Conservation (phyloP, 169 alveolate genomes). For the Cryptosporidium tyzzeri region DNA sequence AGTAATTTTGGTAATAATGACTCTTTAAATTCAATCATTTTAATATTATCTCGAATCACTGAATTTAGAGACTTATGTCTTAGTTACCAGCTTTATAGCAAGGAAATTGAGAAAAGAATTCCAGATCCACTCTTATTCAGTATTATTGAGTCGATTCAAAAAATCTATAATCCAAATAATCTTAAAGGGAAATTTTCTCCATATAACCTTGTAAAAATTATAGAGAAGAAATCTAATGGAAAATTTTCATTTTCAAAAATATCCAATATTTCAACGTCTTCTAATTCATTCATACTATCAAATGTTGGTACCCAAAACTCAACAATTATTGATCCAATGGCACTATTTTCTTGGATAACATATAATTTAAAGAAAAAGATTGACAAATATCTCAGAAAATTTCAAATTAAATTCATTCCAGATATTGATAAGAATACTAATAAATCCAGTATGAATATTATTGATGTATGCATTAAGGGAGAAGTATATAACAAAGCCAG, state of each 20-base stretch:
- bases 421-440: neutral
- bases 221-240: constrained; percentile 80
- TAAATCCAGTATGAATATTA: neutral
- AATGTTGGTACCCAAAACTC: neutral
- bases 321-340: constrained; percentile 58
- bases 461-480: constrained; percentile 50
- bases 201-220: constrained; percentile 76
- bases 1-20: constrained; percentile 95
- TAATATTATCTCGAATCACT: constrained; percentile 83
- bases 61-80: constrained; percentile 83
- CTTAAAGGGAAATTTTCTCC: constrained; percentile 92
- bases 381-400: constrained; percentile 11
- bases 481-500: neutral
- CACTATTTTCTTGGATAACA: constrained; percentile 67
- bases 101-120: constrained; percentile 77
- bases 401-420: constrained; percentile 25
- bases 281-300: neutral
- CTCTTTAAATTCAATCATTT: constrained; percentile 94
- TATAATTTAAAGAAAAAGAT: constrained; percentile 27
- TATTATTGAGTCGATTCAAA: constrained; percentile 93
- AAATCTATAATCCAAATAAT: constrained; percentile 96
- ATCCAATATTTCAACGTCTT: neutral
- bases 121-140: constrained; percentile 90
- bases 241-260: constrained; percentile 30
- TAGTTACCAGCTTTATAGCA: constrained; percentile 76